Percentiles rank a stretch among this genome's conserved stretches.
phyloP scores from a whole-genome alignment of 2,329 filamentous ascomycete genomes.

The Colletotrichum acutatum region DNA sequence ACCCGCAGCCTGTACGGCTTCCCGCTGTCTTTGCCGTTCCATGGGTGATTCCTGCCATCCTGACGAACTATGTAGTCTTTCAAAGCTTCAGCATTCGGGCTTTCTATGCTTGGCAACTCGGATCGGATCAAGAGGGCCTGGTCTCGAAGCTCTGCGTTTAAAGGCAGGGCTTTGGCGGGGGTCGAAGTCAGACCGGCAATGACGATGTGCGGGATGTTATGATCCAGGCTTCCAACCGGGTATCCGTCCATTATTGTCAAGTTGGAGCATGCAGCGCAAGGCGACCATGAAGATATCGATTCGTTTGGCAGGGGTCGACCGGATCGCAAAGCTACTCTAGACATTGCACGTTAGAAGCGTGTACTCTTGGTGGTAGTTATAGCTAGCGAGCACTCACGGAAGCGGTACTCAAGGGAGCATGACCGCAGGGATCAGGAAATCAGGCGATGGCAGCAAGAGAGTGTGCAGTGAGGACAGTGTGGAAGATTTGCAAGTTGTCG shows the following conservation, averaged over 20 bases:
- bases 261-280: conserved; percentile 39
- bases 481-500: not conserved
- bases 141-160: conserved; percentile 65
- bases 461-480: not conserved
- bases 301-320: conserved; percentile 17
- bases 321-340: conserved; percentile 22
- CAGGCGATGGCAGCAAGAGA: not conserved
- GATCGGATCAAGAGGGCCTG: conserved; percentile 73
- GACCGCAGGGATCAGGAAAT: not conserved
- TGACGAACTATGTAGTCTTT: conserved; percentile 73
- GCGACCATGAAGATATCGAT: conserved; percentile 7
- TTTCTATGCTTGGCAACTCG: conserved; percentile 74
- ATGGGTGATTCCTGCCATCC: conserved; percentile 73
- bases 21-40: conserved; percentile 69
- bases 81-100: conserved; percentile 72
- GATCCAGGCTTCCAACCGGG: conserved; percentile 81
- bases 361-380: not conserved
- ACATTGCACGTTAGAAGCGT: not conserved
- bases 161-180: conserved; percentile 52
- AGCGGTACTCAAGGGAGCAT: conserved; percentile 20
- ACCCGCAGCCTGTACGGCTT: conserved; percentile 73
- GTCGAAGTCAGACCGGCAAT: conserved; percentile 76
- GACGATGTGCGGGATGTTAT: conserved; percentile 87
- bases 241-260: conserved; percentile 77
- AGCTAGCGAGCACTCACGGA: not conserved